Conservation (phyloP, 257 asterid species). For the Striga asiatica region DNA sequence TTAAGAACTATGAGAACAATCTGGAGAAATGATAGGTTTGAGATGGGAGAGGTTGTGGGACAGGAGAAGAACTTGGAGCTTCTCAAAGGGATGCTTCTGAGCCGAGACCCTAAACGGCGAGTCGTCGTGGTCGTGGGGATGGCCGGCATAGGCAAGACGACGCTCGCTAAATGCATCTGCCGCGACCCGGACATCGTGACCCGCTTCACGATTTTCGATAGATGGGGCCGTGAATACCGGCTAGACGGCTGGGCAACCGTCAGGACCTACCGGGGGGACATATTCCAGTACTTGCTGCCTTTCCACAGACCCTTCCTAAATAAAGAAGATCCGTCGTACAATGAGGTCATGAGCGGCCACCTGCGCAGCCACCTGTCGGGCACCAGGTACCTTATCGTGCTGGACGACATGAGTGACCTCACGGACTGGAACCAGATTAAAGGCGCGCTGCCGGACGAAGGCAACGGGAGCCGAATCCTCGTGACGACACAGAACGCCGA, state of each 20-base stretch:
- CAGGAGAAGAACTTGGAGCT: slow-evolving; percentile 3
- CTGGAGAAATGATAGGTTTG: too few species aligned
- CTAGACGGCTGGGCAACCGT: too few species aligned
- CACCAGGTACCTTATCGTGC: slow-evolving; percentile 12
- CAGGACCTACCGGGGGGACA: too few species aligned
- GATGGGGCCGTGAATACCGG: too few species aligned
- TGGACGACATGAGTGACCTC: slow-evolving; percentile 20
- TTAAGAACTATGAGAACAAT: not conserved
- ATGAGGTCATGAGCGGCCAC: too few species aligned
- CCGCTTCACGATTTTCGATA: not conserved
- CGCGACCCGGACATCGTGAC: not conserved
- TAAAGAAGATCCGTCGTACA: too few species aligned
- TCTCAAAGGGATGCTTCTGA: not conserved
- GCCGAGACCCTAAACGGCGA: not conserved
- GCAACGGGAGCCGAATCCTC: slow-evolving; percentile 15
- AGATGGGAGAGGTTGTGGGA: not conserved
- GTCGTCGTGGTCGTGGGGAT: slow-evolving; percentile 7
- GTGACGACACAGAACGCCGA: not conserved
- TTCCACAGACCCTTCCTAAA: too few species aligned
- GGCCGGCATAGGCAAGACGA: slow-evolving; percentile 19
- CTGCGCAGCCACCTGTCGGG: too few species aligned
- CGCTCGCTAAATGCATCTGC: slow-evolving; percentile 14
- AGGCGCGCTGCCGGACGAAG: not conserved
- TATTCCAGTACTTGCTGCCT: too few species aligned
- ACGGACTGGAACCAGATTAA: slow-evolving; percentile 6